Base-by-base conservation (phyloP, 768 basidiomycete genomes). In the Ramaria sp. region DNA sequence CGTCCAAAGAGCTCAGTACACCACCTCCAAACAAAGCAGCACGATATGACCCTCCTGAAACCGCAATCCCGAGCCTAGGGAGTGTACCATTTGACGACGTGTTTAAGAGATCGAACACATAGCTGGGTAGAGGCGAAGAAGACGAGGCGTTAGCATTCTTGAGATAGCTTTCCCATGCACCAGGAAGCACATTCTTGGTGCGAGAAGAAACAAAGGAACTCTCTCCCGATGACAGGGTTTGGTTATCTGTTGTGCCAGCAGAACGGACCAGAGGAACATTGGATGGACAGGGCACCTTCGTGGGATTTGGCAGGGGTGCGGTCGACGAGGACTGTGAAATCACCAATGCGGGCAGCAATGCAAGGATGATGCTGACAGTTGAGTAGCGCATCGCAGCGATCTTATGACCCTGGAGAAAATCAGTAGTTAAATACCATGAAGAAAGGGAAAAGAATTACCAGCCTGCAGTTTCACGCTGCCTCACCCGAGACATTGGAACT, bases 11-110 rank as follows among this genome's bases (percentile, higher is more conserved):
- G n/a, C 68, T 69, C 48, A 76, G 59, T 16, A 78, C 69, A 0
- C 77, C 81, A 2, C 74, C 80, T 37, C 73, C 75, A 50, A 74
- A 76, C 6, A 78, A 67, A 2, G 78, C 76, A 0, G 81, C 82
- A 10, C 81, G 66, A 47, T 77, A 73, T 0, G 78, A 75, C 4
- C 82, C 82, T 13, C 82, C 82, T 28, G 75, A 77, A 22, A 72
- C 63, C 0, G 80, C 78, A 50, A 81, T 75, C 0, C 71, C 77
- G 7, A 52, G 8, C 18, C 22, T 27, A 10, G 53, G 53, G 34
- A 45, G 34, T 8, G 38, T 8, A 37, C 38, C 41, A 8, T 18
- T 6, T 13, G 30, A 8, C 1, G 39, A 13, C 28, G 5, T 1
- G 45, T 22, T 47, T 6, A 47, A 24, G 22, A 34, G 1, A 1